These are phyloP conservation scores for Curvularia hawaiiensis DNA, from an alignment of 2,329 filamentous ascomycete species.

Conservation along the genomic window DNA sequence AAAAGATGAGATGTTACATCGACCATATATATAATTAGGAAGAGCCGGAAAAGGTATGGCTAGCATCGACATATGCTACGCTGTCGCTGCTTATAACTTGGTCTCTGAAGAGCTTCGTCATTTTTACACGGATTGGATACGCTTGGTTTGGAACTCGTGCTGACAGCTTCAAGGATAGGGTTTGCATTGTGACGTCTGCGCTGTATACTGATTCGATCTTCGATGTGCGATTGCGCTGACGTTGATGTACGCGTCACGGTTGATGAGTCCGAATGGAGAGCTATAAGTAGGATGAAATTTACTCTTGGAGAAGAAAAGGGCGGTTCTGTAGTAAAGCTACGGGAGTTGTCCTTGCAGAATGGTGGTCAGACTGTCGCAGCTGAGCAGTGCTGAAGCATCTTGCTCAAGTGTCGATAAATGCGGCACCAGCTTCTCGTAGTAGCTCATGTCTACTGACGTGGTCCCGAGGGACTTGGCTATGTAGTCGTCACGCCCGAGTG, in stretches of 20 bases:
- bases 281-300: not conserved
- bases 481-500: conserved; percentile 1
- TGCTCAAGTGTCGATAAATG: conserved; percentile 23
- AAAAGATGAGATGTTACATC: conserved; percentile 44
- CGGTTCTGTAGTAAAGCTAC: not conserved
- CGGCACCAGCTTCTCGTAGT: conserved; percentile 5
- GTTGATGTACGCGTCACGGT: not conserved
- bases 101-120: conserved; percentile 47
- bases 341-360: not conserved
- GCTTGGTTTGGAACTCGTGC: not conserved
- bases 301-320: not conserved
- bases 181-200: not conserved
- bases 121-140: not conserved
- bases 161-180: conserved; percentile 9
- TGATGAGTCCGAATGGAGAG: not conserved
- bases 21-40: conserved; percentile 52
- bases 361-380: conserved; percentile 3
- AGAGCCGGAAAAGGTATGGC: conserved; percentile 60
- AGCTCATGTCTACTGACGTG: not conserved
- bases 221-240: too few relatives aligned
- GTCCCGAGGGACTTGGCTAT: conserved; percentile 5
- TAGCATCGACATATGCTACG: conserved; percentile 56
- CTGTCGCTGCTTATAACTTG: conserved; percentile 58
- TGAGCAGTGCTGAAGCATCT: conserved; percentile 22
- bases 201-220: not conserved